Evolutionary conservation across 2,329 filamentous ascomycete species (phyloP), one percentile per base, ranked within the genome.

Genomic region (Parastagonospora nodorum): DNA sequence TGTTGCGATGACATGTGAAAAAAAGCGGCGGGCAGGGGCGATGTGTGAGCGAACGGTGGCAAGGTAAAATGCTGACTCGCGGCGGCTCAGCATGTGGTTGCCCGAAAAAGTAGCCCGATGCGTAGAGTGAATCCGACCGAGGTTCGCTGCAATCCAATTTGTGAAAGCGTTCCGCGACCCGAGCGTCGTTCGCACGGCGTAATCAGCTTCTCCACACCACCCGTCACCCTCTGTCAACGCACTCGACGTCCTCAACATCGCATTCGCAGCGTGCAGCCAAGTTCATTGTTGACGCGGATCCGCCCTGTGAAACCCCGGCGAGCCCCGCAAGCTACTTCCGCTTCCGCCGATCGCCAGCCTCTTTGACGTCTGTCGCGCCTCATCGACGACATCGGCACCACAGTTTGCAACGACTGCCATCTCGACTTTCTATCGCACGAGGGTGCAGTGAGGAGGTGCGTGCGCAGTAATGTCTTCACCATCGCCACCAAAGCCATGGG

Each of bases 401-500:
- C 31, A 30, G 30, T 33, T 32, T 30, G 19, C 53, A 36, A 50
- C 50, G 28, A 40, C 51, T 40, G 49, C 44, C 16, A 44, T 37
- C 47, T 27, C 28, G 15, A 51, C 12, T 15, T 35, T 31, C 37
- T 14, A 32, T 50, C 60, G 63, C 53, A 58, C 57, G 58, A 58
- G 50, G 50, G 57, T 51, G 55, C 55, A 58, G 60, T 66, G 63
- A 71, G 53, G 53, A 50, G 53, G 54, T 45, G 61, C 47, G 54
- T 38, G 43, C 36, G 45, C 40, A 66, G 53, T 64, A 58, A 85
- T 85, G 82, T 81, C 82, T 67, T 78, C 81, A 60, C 78, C 79
- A 59, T 97, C 93, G 75, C 94, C 94, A 71, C 94, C 94, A 48
- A 99, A 99, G 78, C 94, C 94, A 40, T 99, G 94, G 94, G 94